Evolutionary conservation across 768 basidiomycete species (phyloP).

Genomic region (Amanita subjunquillea): DNA sequence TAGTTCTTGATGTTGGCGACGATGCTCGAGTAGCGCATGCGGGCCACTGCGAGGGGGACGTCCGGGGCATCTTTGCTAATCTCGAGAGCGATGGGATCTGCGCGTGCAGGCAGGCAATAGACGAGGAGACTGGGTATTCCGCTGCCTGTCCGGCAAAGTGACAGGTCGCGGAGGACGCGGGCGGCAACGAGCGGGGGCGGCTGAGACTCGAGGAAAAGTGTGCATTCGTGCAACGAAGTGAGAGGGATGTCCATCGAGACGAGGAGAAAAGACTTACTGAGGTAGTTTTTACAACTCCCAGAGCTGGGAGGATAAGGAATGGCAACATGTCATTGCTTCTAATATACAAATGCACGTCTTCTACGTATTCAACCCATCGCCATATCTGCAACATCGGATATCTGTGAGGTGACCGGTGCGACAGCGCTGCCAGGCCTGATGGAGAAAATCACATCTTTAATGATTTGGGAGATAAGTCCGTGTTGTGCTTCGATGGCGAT

Average conservation of each 20-base stretch:
- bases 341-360: background rate
- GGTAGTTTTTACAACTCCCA: background rate
- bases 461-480: slow-evolving; percentile 84
- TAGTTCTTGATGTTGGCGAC: slow-evolving; percentile 14
- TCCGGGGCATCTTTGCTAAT: slow-evolving; percentile 10
- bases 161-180: slow-evolving; percentile 14
- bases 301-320: no score
- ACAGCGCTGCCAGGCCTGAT: slow-evolving; percentile 27
- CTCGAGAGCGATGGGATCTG: slow-evolving; percentile 12
- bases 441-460: slow-evolving; percentile 90
- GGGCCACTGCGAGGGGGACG: slow-evolving; percentile 14
- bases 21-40: slow-evolving; percentile 15
- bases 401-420: slow-evolving; percentile 12
- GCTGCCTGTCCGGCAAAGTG: slow-evolving; percentile 7
- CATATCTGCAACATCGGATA: slow-evolving; percentile 36
- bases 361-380: slow-evolving; percentile 27
- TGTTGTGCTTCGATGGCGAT: slow-evolving; percentile 90
- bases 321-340: background rate
- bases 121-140: slow-evolving; percentile 11
- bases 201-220: slow-evolving; percentile 12
- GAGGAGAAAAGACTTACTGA: no score
- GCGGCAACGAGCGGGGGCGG: slow-evolving; percentile 11
- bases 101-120: slow-evolving; percentile 13
- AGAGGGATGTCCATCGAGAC: background rate
- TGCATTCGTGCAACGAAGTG: slow-evolving; percentile 10